phyloP scores from a whole-genome alignment of 768 basidiomycete species.

The Chalciporus pseudorubinellus region DNA sequence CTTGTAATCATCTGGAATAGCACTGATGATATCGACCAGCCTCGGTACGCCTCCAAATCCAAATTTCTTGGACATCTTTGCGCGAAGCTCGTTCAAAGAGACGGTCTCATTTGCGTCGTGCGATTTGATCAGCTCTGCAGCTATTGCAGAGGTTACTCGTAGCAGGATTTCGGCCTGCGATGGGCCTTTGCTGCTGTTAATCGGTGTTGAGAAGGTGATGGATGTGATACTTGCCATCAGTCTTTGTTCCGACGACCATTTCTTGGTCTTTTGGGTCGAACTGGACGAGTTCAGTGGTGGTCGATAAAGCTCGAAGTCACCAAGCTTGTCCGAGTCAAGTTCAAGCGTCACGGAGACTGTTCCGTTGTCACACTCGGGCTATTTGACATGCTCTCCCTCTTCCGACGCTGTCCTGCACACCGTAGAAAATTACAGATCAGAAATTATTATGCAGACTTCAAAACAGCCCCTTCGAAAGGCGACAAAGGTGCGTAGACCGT shows the following conservation, averaged over 20 bases:
- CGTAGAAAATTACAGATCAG: constrained; percentile 3
- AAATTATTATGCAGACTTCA: constrained; percentile 16
- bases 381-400: constrained; percentile 8
- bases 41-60: constrained; percentile 84
- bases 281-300: background rate
- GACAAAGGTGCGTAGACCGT: constrained; percentile 23
- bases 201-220: background rate
- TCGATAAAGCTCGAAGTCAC: background rate
- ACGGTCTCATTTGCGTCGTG: constrained; percentile 75
- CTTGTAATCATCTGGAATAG: constrained; percentile 97
- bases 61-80: constrained; percentile 87
- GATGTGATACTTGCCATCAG: constrained; percentile 29
- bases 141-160: constrained; percentile 91
- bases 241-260: constrained; percentile 44
- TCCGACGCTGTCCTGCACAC: constrained; percentile 11
- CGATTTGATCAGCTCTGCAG: constrained; percentile 87
- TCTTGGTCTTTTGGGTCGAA: background rate
- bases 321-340: too few species aligned
- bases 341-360: background rate
- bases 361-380: constrained; percentile 2
- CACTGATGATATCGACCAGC: constrained; percentile 96
- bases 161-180: constrained; percentile 90
- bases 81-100: constrained; percentile 84
- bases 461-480: constrained; percentile 20
- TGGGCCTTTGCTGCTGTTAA: constrained; percentile 44